phyloP scores from a whole-genome alignment of 2,329 filamentous ascomycete genomes.

The Corynespora cassiicola region DNA sequence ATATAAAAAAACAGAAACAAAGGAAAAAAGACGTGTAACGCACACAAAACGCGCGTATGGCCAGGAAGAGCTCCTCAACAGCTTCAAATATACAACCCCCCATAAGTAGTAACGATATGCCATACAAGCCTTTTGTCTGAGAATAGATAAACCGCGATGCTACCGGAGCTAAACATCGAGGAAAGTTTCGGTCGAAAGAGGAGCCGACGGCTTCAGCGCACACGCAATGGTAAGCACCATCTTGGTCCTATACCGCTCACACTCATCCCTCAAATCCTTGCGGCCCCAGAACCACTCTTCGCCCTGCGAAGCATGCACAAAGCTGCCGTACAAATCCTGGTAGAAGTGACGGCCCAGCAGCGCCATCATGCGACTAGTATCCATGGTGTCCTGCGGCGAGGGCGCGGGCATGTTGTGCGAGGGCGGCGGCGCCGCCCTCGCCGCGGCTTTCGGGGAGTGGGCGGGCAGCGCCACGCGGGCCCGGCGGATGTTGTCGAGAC shows the following conservation, averaged over 20 bases:
- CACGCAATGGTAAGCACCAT: conserved; percentile 34
- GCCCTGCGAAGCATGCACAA: conserved; percentile 20
- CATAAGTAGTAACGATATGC: no score
- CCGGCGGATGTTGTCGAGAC: conserved; percentile 32
- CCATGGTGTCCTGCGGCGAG: conserved; percentile 25
- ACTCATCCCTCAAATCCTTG: conserved; percentile 28
- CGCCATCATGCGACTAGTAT: conserved; percentile 32
- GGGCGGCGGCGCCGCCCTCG: conserved; percentile 12
- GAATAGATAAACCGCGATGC: no score
- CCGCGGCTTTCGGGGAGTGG: conserved; percentile 13
- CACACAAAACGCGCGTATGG: no score
- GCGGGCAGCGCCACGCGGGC: conserved; percentile 32
- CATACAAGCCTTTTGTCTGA: no score
- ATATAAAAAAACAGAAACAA: no score
- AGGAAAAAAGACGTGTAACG: no score
- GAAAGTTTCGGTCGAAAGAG: conserved; percentile 19
- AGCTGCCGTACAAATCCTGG: conserved; percentile 28
- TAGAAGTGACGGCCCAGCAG: conserved; percentile 34
- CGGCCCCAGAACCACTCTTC: conserved; percentile 35
- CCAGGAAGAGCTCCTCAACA: no score
- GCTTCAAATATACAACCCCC: no score
- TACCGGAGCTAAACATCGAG: conserved; percentile 23
- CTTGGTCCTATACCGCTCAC: conserved; percentile 30
- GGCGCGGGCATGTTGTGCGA: conserved; percentile 15
- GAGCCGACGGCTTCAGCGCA: conserved; percentile 22